phyloP scores from a whole-genome alignment of 805 yeast genomes.

The Candida germanica region DNA sequence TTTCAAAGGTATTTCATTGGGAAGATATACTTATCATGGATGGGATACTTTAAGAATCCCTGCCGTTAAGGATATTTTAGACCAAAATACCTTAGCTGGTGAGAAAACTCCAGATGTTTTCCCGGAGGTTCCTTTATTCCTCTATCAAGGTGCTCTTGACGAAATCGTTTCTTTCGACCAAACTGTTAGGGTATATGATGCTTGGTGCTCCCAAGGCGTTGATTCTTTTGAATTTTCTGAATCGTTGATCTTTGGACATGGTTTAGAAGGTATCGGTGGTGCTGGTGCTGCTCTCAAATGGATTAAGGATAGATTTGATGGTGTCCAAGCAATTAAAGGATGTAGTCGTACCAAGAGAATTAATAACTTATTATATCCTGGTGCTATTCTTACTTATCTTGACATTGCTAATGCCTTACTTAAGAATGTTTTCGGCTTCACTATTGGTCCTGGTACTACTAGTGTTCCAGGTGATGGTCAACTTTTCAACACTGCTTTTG shows the following conservation, averaged over 20 bases:
- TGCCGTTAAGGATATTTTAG: conserved; percentile 11
- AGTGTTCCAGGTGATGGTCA: too few relatives aligned
- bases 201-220: conserved; percentile 26
- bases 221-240: conserved; percentile 25
- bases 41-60: conserved; percentile 12
- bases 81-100: conserved; percentile 20
- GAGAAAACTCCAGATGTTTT: conserved; percentile 9
- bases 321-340: conserved; percentile 46
- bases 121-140: conserved; percentile 22
- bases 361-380: conserved; percentile 7
- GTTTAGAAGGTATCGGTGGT: conserved; percentile 17
- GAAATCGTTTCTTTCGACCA: conserved; percentile 19
- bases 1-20: conserved; percentile 8
- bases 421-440: conserved; percentile 2
- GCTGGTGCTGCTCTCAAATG: conserved; percentile 19
- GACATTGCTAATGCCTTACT: background rate
- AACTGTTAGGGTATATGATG: conserved; percentile 17
- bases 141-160: conserved; percentile 20
- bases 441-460: conserved; percentile 1
- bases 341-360: conserved; percentile 45
- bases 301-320: conserved; percentile 18
- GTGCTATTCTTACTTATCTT: background rate
- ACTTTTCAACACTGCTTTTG: too few relatives aligned
- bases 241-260: conserved; percentile 21
- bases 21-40: conserved; percentile 7